These are phyloP conservation scores for Cornus controversa DNA, from an alignment of 148 eudicot genomes.

Conservation along the genomic window DNA sequence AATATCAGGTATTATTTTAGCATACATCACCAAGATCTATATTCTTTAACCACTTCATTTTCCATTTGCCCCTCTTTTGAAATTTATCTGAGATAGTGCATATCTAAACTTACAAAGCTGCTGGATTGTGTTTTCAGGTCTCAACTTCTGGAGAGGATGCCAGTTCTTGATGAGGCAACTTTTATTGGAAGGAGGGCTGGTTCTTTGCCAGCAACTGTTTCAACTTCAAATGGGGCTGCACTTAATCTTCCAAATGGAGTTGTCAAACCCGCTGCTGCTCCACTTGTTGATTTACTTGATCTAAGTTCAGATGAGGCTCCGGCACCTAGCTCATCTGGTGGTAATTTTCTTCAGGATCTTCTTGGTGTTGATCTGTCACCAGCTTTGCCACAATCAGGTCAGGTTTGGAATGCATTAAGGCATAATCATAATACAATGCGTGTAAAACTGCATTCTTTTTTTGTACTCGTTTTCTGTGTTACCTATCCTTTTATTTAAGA, in stretches of 20 bases:
- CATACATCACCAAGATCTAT: background rate
- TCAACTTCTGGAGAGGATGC: conserved; percentile 89
- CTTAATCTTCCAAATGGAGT: conserved; percentile 83
- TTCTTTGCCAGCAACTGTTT: conserved; percentile 60
- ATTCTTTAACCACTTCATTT: background rate
- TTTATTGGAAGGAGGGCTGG: conserved; percentile 78
- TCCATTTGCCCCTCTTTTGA: background rate
- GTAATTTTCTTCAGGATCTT: conserved; percentile 87
- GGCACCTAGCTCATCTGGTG: conserved; percentile 75
- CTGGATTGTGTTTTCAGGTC: conserved; percentile 48
- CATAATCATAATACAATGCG: background rate
- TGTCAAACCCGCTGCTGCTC: conserved; percentile 64
- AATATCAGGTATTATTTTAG: conserved; percentile 50
- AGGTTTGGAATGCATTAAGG: conserved; percentile 10
- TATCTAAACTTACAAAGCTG: conserved; percentile 17
- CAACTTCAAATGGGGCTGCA: conserved; percentile 65
- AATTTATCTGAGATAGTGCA: background rate
- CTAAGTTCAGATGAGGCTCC: conserved; percentile 74
- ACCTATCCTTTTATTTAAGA: background rate
- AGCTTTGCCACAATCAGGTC: conserved; percentile 74
- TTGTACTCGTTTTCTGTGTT: background rate
- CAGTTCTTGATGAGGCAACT: conserved; percentile 96
- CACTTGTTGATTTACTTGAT: conserved; percentile 95
- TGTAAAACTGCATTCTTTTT: too few relatives aligned
- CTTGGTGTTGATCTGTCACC: conserved; percentile 73